These are phyloP conservation scores for Madurella fahalii DNA, from an alignment of 2,329 filamentous ascomycete genomes.

Conservation along the genomic window DNA sequence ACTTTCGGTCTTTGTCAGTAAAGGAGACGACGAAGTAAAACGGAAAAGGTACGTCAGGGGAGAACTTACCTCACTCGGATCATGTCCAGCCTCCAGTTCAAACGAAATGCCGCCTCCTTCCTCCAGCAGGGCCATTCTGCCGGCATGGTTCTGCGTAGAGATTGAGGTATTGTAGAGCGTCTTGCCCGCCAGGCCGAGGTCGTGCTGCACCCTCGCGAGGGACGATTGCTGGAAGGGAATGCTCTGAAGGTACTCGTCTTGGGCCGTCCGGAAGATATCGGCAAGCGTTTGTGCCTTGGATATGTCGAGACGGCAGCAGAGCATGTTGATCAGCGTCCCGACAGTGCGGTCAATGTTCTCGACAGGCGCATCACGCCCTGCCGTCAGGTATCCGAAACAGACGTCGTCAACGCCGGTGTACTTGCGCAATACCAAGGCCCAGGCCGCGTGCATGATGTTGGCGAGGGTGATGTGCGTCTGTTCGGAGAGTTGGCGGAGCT, in stretches of 20 bases:
- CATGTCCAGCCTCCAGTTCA: constrained; percentile 22
- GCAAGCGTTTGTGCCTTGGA: constrained; percentile 10
- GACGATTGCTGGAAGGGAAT: constrained; percentile 21
- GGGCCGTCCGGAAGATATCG: constrained; percentile 16
- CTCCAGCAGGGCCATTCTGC: not conserved
- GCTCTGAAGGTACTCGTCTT: constrained; percentile 23
- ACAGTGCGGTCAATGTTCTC: constrained; percentile 16
- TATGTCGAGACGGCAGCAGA: constrained; percentile 22
- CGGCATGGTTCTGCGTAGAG: constrained; percentile 22
- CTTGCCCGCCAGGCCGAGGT: constrained; percentile 22
- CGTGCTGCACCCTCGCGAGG: constrained; percentile 24
- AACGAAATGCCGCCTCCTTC: constrained; percentile 11
- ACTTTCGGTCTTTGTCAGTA: constrained; percentile 6
- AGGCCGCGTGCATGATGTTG: constrained; percentile 27
- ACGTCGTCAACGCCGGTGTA: constrained; percentile 24
- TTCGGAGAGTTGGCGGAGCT: constrained; percentile 21
- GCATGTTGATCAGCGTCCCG: constrained; percentile 26
- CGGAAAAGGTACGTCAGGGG: too few species aligned
- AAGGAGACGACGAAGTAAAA: too few species aligned
- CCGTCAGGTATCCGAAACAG: constrained; percentile 25
- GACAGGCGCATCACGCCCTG: constrained; percentile 23
- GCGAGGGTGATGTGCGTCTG: constrained; percentile 20
- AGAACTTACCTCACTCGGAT: constrained; percentile 23
- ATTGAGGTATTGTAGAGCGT: constrained; percentile 25
- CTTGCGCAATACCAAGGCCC: constrained; percentile 24